Evolutionary conservation across 2,329 filamentous ascomycete species (phyloP), one percentile per base, ranked within the genome.

Genomic region (Zopfia rhizophila): DNA sequence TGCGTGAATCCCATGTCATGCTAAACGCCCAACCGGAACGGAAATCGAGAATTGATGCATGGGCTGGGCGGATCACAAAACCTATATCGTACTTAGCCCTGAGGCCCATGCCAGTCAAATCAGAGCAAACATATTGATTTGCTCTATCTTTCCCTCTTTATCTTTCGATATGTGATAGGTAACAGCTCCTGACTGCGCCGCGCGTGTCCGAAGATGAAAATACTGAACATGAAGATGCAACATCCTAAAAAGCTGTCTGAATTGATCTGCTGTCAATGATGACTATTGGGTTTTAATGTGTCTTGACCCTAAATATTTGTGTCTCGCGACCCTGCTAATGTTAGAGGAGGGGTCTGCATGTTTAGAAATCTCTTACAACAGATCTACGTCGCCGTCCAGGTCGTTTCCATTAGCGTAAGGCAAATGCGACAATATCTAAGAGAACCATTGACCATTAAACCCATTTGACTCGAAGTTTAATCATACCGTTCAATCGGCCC

Each of bases 181-280:
- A 12, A 11, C 16, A 8, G 23, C 45, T 21, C 40, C 40, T 18
- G 21, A 30, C 13, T 45, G 24, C 16, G 27, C 14, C n/a, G 40
- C 40, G 7, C 32, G 33, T 4, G 4, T 45, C 7, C 45, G 39
- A 12, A 49, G 7, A 19, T 49, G 32, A 17, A 49, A 36, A 25
- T 49, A 49, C 16, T 49, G 39, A 13, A 12, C 19, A 12, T 39
- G 40, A 8, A 49, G 27, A 10, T 29, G 11, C 18, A 49, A 21
- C 3, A 18, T 32, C 23, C 13, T 21, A 14, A 49, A 18, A 10
- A 49, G 38, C 3, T 18, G 8, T 16, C 21, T 37, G 25, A 38
- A 45, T 13, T 35, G 42, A 5, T 14, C 19, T 7, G 42, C 6
- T 24, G 12, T n/a, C n/a, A 46, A 40, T 6, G 42, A 36, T 5